Evolutionary conservation across 2,329 filamentous ascomycete genomes (phyloP), one percentile per base, ranked within the genome.

Genomic region (Graphiopsis chlorocephala): DNA sequence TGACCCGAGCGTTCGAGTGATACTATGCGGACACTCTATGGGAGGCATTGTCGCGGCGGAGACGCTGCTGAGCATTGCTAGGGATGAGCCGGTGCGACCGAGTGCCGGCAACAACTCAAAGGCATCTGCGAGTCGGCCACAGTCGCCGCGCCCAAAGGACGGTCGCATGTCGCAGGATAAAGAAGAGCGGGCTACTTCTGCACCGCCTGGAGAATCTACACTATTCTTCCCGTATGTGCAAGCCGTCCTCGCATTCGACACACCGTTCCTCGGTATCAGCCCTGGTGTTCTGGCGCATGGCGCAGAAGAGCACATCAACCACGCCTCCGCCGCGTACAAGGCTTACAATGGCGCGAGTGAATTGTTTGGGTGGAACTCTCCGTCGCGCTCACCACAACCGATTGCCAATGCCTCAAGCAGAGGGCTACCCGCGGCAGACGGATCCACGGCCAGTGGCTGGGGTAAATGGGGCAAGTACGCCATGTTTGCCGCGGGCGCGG

Each of bases 201-300:
- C 72, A 20, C 64, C 69, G 12, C 67, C 72, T 7, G 62, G 57
- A 25, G 61, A 47, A n/a, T n/a, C 65, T 5, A 50, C 60, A n/a
- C 26, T 96, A 75, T 94, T 97, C 90, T 98, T 98, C 76, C 94
- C 94, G 1, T 94, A 93, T 77, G 88, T 98, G 69, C 90, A 94
- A 78, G 94, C 91, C 69, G 86, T 98, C 28, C 85, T 98, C 56
- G 92, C 93, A 59, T 97, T 97, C 75, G 94, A 98, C 78, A 99
- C 95, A 0, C 95, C 95, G 0, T 99, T 91, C 76, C 84, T 95
- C 1, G 90, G 91, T 64, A 92, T 93, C 68, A 86, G 89, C 25
- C 91, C 91, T 0, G 90, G 90, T 28, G 90, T 95, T 1, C 88
- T 95, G n/a, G 91, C 91, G 4, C 90, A 94, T 75, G 88, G 89